A percentile compares a stretch with the other conserved stretches of the same genome.
These are phyloP conservation scores for Lasiodiplodia gonubiensis DNA, from an alignment of 2,329 filamentous ascomycete genomes.

Conservation along the genomic window DNA sequence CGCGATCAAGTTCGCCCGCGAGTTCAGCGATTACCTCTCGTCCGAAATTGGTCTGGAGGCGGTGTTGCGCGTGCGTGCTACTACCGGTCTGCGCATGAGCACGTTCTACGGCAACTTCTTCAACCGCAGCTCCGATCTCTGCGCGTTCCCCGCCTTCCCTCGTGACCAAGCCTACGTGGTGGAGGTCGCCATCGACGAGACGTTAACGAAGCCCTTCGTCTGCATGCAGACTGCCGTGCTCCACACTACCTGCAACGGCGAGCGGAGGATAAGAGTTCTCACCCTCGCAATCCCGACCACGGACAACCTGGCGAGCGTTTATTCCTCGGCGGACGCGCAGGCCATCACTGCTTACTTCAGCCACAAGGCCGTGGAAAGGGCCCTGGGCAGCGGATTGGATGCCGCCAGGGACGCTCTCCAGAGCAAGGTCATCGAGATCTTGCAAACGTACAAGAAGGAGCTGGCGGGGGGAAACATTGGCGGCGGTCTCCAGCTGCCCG, in stretches of 20 bases:
- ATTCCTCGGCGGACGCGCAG: conserved; percentile 91
- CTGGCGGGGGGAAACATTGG: conserved; percentile 95
- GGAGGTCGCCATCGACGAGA: conserved; percentile 97
- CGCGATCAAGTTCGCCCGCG: conserved; percentile 95
- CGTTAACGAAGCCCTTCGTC: conserved; percentile 85
- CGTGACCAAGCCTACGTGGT: conserved; percentile 97
- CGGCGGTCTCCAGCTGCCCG: conserved; percentile 82
- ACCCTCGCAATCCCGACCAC: conserved; percentile 93
- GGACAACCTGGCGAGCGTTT: conserved; percentile 85
- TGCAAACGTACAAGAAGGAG: conserved; percentile 97
- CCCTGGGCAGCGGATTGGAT: conserved; percentile 84
- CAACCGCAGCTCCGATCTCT: conserved; percentile 95
- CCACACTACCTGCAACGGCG: conserved; percentile 97
- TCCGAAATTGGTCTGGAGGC: conserved; percentile 95
- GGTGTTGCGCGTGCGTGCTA: conserved; percentile 92
- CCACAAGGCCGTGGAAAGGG: conserved; percentile 95
- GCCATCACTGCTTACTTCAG: conserved; percentile 94
- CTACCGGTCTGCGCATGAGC: conserved; percentile 92
- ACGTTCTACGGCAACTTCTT: conserved; percentile 99
- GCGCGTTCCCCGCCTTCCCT: conserved; percentile 96
- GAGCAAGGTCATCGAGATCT: conserved; percentile 86
- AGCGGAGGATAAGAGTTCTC: conserved; percentile 91
- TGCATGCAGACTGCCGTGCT: conserved; percentile 94
- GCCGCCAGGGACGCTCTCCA: conserved; percentile 89
- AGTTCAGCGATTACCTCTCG: conserved; percentile 97